Evolutionary conservation across 192 early-diverging fungal species (phyloP), one percentile per base, ranked within the genome.

Genomic region (Entophlyctis luteolus): DNA sequence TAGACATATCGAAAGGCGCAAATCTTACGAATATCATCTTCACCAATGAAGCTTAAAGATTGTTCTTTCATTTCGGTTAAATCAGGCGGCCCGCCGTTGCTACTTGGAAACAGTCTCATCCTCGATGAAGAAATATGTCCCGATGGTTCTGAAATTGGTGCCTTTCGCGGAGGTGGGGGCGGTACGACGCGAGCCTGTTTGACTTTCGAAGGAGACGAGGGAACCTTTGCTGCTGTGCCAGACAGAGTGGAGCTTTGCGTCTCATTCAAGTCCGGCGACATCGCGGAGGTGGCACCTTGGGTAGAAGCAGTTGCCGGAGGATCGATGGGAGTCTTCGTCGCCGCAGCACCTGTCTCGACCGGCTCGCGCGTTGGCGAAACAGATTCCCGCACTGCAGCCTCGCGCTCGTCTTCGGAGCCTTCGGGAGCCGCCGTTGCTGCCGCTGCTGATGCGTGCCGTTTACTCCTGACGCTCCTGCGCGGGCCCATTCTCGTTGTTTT

Each of bases 11-110:
- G 62, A 70, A n/a, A n/a, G n/a, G n/a, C n/a, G n/a, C n/a, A n/a
- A n/a, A 48, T 72, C 76, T 67, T 56, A 77, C 76, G 63, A 10
- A 77, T 74, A 48, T 77, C 76, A 36, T 77, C 72, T 5, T 25
- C 55, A 22, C 33, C 62, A 48, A 77, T 77, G 20, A 77, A 60
- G 49, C 47, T 20, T 14, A 77, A 49, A 22, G 28, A 48, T 18
- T 77, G 29, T 33, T 77, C 62, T 23, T 62, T 62, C 20, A 5
- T 4, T 8, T 8, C 18, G 6, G 34, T 16, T 3, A 55, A 18
- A 1, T 0, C 39, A 18, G 55, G 6, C 49, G n/a, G 22, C n/a
- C n/a, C n/a, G n/a, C n/a, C n/a, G n/a, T n/a, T n/a, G n/a, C n/a
- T n/a, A n/a, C n/a, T n/a, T n/a, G n/a, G n/a, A n/a, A n/a, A n/a